Evolutionary conservation across 2,329 filamentous ascomycete genomes (phyloP), one percentile per base, ranked within the genome.

Genomic region (Gnomoniopsis sp.): DNA sequence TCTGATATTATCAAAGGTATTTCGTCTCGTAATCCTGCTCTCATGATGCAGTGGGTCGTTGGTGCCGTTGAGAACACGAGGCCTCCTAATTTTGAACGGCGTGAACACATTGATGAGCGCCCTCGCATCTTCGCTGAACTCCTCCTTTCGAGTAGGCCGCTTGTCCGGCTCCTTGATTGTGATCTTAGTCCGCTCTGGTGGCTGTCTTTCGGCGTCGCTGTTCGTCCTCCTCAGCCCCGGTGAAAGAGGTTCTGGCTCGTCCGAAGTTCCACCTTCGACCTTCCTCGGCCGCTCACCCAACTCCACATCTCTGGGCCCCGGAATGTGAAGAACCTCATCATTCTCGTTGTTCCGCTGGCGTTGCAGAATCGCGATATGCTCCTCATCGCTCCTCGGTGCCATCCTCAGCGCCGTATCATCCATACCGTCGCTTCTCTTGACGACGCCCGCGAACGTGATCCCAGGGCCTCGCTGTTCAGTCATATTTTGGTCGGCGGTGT

Each of bases 241-340:
- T 7, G 50, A 44, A 14, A 41, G 10, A 6, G 55, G 71, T 3
- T 76, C 72, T 19, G 64, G 60, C 3, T 69, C 66, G n/a, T 73
- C 68, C 12, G 64, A 66, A 15, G 69, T 68, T 7, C 69, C 69
- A 17, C 72, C 70, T 3, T 74, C 70, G 2, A 86, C 72, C 33
- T 79, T 76, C 57, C 79, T 77, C 2, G 93, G 93, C 11, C 87
- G 79, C 61, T 91, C 81, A 26, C 93, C 95, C 53, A 86, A 85
- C 66, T 99, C 95, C 51, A 89, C 93, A 69, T 98, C 95, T 66
- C 93, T 82, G 1, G 95, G 95, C 21, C 93, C 93, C 0, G 95
- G 95, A 66, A 99, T 98, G 44, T 91, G 88, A 47, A 98, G 76
- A 0, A 92, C 86, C 36, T 87, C 86, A 55, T 86, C 88, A 57